These are phyloP conservation scores for Chaetomium strumarium DNA, from an alignment of 2,329 filamentous ascomycete species.

Conservation along the genomic window DNA sequence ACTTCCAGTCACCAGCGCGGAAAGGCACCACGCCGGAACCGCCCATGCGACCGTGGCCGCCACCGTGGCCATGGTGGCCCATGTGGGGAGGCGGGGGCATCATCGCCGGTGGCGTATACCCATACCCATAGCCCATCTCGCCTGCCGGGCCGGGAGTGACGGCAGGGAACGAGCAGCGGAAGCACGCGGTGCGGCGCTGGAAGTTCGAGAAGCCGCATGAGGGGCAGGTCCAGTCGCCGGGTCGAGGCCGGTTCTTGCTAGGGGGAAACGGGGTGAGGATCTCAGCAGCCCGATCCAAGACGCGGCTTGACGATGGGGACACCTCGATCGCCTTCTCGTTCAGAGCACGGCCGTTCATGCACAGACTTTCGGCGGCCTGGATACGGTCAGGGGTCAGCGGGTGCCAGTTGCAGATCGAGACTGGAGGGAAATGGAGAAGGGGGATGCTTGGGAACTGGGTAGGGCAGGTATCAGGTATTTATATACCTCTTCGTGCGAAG, in stretches of 20 bases:
- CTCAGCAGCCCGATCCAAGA: conserved; percentile 90
- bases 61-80: conserved; percentile 43
- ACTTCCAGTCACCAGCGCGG: conserved; percentile 98
- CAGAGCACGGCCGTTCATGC: conserved; percentile 96
- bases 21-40: conserved; percentile 88
- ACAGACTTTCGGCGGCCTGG: conserved; percentile 91
- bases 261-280: conserved; percentile 96
- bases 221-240: conserved; percentile 98
- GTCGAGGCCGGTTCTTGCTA: conserved; percentile 94
- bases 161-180: conserved; percentile 98
- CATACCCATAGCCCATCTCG: conserved; percentile 61
- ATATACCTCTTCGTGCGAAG: conserved; percentile 91
- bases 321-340: conserved; percentile 99
- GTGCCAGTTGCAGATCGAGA: neutral
- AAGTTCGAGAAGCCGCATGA: conserved; percentile 99
- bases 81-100: conserved; percentile 74
- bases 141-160: conserved; percentile 69
- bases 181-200: conserved; percentile 95
- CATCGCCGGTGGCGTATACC: conserved; percentile 69
- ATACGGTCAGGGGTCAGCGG: neutral
- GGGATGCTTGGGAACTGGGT: neutral
- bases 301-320: conserved; percentile 92
- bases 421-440: neutral
- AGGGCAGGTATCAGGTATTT: conserved; percentile 32
- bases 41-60: conserved; percentile 61